Percentiles rank a stretch among this genome's conserved stretches.
Conservation (phyloP, 345 rosid genomes). For the Acer negundo region DNA sequence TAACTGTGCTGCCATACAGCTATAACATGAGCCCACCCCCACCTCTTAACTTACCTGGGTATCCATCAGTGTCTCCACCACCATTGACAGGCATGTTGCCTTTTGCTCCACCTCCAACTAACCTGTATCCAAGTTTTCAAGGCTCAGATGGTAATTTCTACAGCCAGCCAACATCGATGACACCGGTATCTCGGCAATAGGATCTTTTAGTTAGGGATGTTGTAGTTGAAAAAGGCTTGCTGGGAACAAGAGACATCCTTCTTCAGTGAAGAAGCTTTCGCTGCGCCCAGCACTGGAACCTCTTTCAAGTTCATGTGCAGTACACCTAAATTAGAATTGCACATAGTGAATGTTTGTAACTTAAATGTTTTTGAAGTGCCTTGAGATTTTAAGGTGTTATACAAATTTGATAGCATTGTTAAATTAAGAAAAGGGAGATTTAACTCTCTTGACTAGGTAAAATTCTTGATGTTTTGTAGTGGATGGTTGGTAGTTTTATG, state of each 20-base stretch:
- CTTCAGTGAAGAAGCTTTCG: neutral
- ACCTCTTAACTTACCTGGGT: conserved; percentile 43
- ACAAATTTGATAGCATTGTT: conserved; percentile 16
- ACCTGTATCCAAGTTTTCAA: conserved; percentile 61
- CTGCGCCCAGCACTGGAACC: neutral
- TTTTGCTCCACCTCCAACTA: conserved; percentile 38
- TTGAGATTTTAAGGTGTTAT: conserved; percentile 6
- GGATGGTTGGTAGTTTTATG: neutral
- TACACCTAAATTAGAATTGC: conserved; percentile 30
- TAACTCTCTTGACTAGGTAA: neutral
- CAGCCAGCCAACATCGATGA: conserved; percentile 58
- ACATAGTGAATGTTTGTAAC: conserved; percentile 38
- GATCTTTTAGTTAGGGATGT: neutral
- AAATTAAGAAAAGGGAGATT: conserved; percentile 13
- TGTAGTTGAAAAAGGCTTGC: conserved; percentile 10
- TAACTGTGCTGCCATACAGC: conserved; percentile 51
- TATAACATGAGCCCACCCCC: conserved; percentile 50
- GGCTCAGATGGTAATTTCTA: conserved; percentile 72
- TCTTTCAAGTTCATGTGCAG: conserved; percentile 15
- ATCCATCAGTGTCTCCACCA: conserved; percentile 40
- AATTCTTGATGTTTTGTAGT: neutral
- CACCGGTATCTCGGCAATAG: conserved; percentile 77
- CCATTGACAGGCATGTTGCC: conserved; percentile 50
- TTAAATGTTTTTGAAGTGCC: neutral
- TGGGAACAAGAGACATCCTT: neutral